A percentile compares a stretch with the other conserved stretches of the same genome.
phyloP scores from a whole-genome alignment of 371 early-diverging fungal species.

The Mucor ambiguus region DNA sequence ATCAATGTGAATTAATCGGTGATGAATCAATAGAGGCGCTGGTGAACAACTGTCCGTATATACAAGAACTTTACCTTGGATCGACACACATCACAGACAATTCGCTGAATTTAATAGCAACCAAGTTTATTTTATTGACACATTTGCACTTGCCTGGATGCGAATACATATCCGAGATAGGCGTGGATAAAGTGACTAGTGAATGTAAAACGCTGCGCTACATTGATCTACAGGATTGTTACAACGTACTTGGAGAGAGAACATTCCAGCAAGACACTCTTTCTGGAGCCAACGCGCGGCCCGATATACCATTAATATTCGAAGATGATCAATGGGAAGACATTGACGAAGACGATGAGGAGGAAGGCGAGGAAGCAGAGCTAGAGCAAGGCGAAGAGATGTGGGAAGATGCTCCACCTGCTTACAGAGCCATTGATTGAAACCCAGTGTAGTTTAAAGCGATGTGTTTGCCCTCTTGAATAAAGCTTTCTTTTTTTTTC shows the following conservation, averaged over 20 bases:
- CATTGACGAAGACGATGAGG: constrained; percentile 5
- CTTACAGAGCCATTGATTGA: background rate
- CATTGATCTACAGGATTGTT: constrained; percentile 22
- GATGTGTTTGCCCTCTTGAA: background rate
- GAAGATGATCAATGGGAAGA: constrained; percentile 16
- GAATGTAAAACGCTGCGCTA: constrained; percentile 14
- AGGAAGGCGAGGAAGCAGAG: background rate
- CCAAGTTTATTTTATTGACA: constrained; percentile 5
- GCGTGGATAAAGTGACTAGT: constrained; percentile 8
- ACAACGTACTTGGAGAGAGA: constrained; percentile 17
- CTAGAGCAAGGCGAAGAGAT: background rate
- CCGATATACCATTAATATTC: background rate
- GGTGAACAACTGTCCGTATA: constrained; percentile 6
- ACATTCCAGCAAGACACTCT: background rate
- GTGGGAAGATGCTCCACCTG: background rate
- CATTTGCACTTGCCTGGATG: constrained; percentile 15
- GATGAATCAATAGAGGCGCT: constrained; percentile 14
- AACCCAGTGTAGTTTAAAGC: background rate
- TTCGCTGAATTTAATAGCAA: constrained; percentile 8
- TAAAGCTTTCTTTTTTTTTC: background rate
- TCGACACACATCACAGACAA: constrained; percentile 21
- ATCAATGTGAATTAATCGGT: constrained; percentile 18
- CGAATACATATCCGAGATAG: constrained; percentile 18
- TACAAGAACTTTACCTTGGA: constrained; percentile 21
- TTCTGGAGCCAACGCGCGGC: background rate